A percentile compares a stretch with the other conserved stretches of the same genome.
These are phyloP conservation scores for Dunaliella primolecta DNA, from an alignment of 139 green algal species.

Conservation along the genomic window DNA sequence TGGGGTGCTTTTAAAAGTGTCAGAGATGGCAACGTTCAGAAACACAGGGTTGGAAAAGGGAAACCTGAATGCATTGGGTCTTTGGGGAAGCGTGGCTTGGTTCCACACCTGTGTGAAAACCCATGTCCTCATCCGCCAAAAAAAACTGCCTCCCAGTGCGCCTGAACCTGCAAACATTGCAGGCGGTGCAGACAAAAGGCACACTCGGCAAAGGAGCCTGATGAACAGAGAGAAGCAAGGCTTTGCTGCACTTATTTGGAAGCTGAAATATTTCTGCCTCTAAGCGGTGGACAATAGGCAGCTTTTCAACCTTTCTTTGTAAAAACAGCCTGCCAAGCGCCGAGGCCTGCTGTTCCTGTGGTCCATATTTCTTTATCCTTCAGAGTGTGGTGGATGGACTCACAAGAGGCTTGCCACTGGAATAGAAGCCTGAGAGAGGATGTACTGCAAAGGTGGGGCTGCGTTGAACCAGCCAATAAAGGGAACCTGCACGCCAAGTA, in stretches of 20 bases:
- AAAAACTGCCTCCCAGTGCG: constrained; percentile 56
- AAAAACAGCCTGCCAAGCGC: no score
- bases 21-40: no score
- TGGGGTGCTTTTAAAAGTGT: background rate
- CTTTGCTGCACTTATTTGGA: background rate
- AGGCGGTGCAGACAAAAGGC: background rate
- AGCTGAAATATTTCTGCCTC: no score
- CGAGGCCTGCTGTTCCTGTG: no score
- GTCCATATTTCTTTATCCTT: no score
- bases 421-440: background rate
- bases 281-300: no score
- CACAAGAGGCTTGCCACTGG: background rate
- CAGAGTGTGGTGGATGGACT: no score
- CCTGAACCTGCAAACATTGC: constrained; percentile 21
- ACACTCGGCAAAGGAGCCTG: background rate
- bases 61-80: background rate
- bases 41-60: background rate
- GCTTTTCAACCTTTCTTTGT: no score
- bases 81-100: no score
- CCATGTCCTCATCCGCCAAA: constrained; percentile 30
- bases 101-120: no score
- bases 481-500: constrained; percentile 66
- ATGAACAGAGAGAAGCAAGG: background rate
- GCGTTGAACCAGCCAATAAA: constrained; percentile 60
- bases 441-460: constrained; percentile 26